Evolutionary conservation across 345 rosid species (phyloP).

Genomic region (Adansonia digitata): DNA sequence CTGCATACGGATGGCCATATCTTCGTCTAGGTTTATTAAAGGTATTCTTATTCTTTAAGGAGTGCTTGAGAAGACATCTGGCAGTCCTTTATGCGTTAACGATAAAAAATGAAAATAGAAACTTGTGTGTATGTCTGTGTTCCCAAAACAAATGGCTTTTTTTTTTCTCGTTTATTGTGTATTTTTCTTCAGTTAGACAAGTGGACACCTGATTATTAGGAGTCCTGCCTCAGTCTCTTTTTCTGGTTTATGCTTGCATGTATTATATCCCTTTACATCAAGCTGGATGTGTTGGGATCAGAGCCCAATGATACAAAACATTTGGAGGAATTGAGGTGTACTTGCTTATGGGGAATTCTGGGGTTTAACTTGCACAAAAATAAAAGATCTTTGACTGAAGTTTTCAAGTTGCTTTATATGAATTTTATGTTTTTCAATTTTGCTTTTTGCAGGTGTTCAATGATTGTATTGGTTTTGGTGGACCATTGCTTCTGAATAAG

Average conservation of each 20-base stretch:
- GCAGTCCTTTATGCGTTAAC: neutral
- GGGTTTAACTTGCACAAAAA: neutral
- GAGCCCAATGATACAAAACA: neutral
- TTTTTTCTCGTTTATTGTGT: neutral
- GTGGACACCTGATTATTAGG: neutral
- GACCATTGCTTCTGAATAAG: conserved; percentile 79
- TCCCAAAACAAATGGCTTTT: neutral
- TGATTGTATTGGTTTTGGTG: conserved; percentile 76
- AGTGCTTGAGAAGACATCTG: neutral
- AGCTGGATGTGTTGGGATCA: neutral
- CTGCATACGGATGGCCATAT: conserved; percentile 83
- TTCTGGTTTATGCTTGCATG: neutral
- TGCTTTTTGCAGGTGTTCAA: conserved; percentile 55
- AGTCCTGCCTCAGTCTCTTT: neutral
- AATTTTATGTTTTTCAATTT: conserved; percentile 4
- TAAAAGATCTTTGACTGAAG: neutral
- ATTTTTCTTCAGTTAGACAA: neutral
- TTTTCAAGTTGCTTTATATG: conserved; percentile 4
- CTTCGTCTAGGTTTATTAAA: conserved; percentile 68
- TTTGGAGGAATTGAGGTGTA: neutral
- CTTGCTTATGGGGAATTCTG: neutral
- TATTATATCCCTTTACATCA: neutral
- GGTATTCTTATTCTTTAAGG: conserved; percentile 33
- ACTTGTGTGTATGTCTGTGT: neutral
- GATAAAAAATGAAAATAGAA: neutral